Evolutionary conservation across 805 yeast genomes (phyloP).

Genomic region (Kodamaea nitidulidarum): DNA sequence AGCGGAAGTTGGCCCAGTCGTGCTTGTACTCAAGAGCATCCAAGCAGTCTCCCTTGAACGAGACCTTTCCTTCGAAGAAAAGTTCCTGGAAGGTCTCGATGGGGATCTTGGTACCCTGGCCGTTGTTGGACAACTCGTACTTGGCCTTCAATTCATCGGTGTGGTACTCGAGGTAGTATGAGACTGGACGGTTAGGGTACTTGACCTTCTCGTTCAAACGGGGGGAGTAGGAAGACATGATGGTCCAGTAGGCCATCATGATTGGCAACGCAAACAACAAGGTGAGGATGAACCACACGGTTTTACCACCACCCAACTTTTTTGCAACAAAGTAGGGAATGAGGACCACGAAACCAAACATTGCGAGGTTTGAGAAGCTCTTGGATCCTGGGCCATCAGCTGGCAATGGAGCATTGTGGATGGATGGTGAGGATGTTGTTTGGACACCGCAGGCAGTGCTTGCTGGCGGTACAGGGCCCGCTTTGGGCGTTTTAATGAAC

Average conservation of each 20-base stretch:
- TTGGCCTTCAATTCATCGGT: constrained; percentile 46
- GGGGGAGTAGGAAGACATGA: constrained; percentile 73
- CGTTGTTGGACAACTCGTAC: constrained; percentile 41
- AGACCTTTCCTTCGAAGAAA: constrained; percentile 77
- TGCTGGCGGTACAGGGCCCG: constrained; percentile 32
- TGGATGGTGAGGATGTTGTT: constrained; percentile 55
- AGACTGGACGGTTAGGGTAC: constrained; percentile 73
- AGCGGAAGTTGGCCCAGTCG: constrained; percentile 83
- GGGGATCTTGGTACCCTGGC: constrained; percentile 72
- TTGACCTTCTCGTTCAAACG: constrained; percentile 73
- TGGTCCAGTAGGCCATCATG: constrained; percentile 78
- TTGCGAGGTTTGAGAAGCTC: constrained; percentile 60
- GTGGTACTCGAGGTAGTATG: constrained; percentile 78
- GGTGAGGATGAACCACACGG: constrained; percentile 60
- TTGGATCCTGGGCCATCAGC: constrained; percentile 89
- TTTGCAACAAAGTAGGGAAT: constrained; percentile 62
- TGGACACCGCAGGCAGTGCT: constrained; percentile 31
- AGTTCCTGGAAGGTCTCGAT: constrained; percentile 90
- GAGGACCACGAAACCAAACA: constrained; percentile 47
- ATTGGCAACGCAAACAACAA: constrained; percentile 61
- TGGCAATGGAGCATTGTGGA: constrained; percentile 81
- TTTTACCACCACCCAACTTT: constrained; percentile 66
- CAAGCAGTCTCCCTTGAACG: constrained; percentile 82
- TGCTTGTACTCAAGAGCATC: constrained; percentile 84
- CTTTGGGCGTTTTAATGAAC: constrained; percentile 60